Conservation (phyloP, 176 grass and related monocot genomes). For the Eleusine indica region DNA sequence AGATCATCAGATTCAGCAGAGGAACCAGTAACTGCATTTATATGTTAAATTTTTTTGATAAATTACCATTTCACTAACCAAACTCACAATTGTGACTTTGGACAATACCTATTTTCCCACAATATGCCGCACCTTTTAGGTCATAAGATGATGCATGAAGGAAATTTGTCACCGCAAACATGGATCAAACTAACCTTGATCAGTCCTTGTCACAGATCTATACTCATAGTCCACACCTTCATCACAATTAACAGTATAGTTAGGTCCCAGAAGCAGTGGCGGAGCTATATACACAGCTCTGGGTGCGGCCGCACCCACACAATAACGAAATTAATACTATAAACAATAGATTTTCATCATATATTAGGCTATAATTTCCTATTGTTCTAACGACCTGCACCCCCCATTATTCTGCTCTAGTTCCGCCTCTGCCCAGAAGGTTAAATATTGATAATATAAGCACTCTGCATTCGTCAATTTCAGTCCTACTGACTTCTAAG, state of each 20-base stretch:
- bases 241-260: constrained; percentile 33
- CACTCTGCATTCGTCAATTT: background rate
- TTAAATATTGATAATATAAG: background rate
- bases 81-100: background rate
- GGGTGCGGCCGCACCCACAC: too few relatives aligned
- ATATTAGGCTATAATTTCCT: too few relatives aligned
- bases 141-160: background rate
- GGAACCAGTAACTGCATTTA: background rate
- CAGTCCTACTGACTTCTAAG: background rate
- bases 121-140: background rate
- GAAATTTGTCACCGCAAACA: constrained; percentile 34
- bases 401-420: too few relatives aligned
- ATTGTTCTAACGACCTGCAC: too few relatives aligned
- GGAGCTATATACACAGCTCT: too few relatives aligned
- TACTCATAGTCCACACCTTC: constrained; percentile 90
- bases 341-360: too few relatives aligned
- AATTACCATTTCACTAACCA: background rate
- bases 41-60: background rate
- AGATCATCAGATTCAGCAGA: background rate
- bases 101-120: constrained; percentile 4
- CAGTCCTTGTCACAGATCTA: constrained; percentile 60
- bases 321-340: too few relatives aligned
- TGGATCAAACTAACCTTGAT: constrained; percentile 63
- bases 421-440: background rate
- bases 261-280: constrained; percentile 8